phyloP scores from a whole-genome alignment of 1,284 basidiomycete species.

The Ceratobasidium sp. region DNA sequence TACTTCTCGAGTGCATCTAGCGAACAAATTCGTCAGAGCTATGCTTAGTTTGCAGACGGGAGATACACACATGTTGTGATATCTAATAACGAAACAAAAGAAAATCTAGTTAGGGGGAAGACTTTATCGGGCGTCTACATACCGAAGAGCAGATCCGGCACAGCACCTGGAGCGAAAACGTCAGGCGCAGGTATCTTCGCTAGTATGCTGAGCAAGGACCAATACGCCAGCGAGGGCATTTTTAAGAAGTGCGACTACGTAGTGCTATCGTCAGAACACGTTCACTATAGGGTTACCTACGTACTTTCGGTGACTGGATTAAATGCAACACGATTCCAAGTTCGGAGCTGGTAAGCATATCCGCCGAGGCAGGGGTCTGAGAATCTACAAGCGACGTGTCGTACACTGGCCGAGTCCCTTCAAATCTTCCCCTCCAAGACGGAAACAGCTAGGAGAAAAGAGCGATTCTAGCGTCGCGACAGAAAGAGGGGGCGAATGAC shows the following conservation, averaged over 20 bases:
- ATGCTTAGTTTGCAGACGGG: not conserved
- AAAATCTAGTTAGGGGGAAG: not conserved
- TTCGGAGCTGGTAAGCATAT: conserved; percentile 74
- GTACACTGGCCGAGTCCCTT: conserved; percentile 72
- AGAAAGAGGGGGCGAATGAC: conserved; percentile 46
- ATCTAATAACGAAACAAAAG: not conserved
- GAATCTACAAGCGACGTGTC: conserved; percentile 68
- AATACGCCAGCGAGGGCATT: conserved; percentile 81
- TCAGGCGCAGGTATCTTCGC: conserved; percentile 67
- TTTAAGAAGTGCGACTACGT: conserved; percentile 83
- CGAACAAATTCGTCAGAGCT: not conserved
- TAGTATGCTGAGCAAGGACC: conserved; percentile 76
- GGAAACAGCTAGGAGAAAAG: conserved; percentile 72
- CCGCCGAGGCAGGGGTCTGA: conserved; percentile 68
- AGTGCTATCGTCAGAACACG: not conserved
- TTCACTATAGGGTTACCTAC: conserved; percentile 51
- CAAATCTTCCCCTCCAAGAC: conserved; percentile 80
- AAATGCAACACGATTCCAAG: conserved; percentile 73
- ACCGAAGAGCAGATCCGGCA: conserved; percentile 50
- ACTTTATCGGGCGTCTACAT: not conserved
- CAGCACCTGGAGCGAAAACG: conserved; percentile 43
- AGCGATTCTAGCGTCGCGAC: not conserved
- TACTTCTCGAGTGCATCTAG: conserved; percentile 46
- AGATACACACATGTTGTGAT: conserved; percentile 20
- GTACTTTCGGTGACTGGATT: conserved; percentile 79